Conservation (phyloP, 495 filamentous ascomycete species). For the Acidiella bohemica region DNA sequence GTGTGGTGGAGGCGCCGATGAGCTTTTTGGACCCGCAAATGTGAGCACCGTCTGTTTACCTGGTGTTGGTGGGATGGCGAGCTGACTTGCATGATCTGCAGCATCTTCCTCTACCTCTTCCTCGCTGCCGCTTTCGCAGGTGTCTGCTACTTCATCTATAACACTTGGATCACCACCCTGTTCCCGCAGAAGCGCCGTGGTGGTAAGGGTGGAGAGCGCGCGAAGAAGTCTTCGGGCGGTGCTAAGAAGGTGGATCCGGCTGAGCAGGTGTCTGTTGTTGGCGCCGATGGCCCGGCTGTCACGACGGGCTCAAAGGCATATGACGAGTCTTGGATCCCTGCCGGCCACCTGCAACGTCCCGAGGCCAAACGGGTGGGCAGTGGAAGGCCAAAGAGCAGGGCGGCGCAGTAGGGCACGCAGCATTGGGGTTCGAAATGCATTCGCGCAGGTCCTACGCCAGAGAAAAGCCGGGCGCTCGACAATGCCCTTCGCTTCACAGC, state of each 20-base stretch:
- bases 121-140: slow-evolving; percentile 63
- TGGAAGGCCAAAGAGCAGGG: slow-evolving; percentile 27
- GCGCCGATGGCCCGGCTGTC: slow-evolving; percentile 55
- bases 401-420: too few species aligned
- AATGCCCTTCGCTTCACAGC: too few species aligned
- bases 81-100: slow-evolving; percentile 29
- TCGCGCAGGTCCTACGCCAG: too few species aligned
- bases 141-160: slow-evolving; percentile 91
- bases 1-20: slow-evolving; percentile 80
- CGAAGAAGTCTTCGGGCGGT: slow-evolving; percentile 42
- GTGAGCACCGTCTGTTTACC: too few species aligned
- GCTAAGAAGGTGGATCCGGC: slow-evolving; percentile 50
- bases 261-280: slow-evolving; percentile 51
- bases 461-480: too few species aligned
- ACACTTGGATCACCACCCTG: slow-evolving; percentile 89
- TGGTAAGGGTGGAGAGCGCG: slow-evolving; percentile 46
- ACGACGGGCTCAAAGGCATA: slow-evolving; percentile 54
- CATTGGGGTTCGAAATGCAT: too few species aligned
- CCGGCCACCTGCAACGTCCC: slow-evolving; percentile 77
- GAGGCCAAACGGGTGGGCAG: slow-evolving; percentile 68
- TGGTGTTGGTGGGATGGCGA: too few species aligned
- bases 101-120: slow-evolving; percentile 95
- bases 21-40: slow-evolving; percentile 94
- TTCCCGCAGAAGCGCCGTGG: slow-evolving; percentile 78
- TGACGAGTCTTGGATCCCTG: slow-evolving; percentile 94